Percentiles rank a stretch among this genome's conserved stretches.
Evolutionary conservation across 148 eudicot species (phyloP).

Genomic region (Rhododendron molle): DNA sequence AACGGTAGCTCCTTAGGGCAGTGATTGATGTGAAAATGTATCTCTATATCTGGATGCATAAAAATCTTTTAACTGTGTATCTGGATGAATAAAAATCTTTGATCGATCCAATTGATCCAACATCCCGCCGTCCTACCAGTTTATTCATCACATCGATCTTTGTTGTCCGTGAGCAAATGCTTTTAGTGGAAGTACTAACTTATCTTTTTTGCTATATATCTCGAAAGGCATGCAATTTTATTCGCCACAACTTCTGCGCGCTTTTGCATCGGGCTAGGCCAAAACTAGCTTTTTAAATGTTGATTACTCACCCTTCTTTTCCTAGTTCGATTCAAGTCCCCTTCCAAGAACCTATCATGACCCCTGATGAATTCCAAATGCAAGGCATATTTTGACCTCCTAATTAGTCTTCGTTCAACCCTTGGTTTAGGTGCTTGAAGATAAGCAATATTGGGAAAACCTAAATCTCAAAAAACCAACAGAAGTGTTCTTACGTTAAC

Average conservation of each 20-base stretch:
- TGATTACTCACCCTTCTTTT: not conserved
- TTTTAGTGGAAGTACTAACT: not conserved
- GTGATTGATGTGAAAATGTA: too few species aligned
- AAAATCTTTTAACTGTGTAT: too few species aligned
- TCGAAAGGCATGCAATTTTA: not conserved
- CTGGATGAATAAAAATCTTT: too few species aligned
- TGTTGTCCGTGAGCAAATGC: not conserved
- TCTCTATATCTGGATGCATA: not conserved
- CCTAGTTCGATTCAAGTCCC: not conserved
- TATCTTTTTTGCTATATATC: not conserved
- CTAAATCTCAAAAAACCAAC: not conserved
- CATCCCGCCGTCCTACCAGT: not conserved
- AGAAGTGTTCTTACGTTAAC: conserved; percentile 5
- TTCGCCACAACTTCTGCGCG: not conserved
- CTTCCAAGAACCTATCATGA: not conserved
- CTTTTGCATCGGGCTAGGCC: not conserved
- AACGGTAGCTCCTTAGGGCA: too few species aligned
- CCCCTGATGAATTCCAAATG: not conserved
- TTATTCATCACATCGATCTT: not conserved
- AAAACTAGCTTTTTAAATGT: not conserved
- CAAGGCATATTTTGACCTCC: conserved; percentile 5
- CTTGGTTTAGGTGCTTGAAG: not conserved
- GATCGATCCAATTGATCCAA: too few species aligned
- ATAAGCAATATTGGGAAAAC: not conserved
- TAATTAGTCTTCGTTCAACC: not conserved